phyloP scores from a whole-genome alignment of 1,139 yeast species.

The Hemisphaericaspora subhashii region DNA sequence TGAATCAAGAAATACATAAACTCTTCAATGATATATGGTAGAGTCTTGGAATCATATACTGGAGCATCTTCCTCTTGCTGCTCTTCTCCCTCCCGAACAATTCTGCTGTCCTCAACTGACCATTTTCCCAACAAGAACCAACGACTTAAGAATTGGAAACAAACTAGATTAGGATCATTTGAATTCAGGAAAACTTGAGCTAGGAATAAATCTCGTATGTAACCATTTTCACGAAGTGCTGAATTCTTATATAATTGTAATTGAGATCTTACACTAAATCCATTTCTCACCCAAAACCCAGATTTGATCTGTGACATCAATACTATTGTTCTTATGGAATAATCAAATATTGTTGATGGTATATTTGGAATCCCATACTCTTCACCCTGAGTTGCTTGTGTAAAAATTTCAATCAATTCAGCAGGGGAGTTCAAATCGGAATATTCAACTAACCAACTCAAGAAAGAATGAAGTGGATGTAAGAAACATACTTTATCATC shows the following conservation, averaged over 20 bases:
- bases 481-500: slow-evolving; percentile 63
- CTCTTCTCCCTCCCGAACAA: slow-evolving; percentile 1
- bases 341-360: slow-evolving; percentile 54
- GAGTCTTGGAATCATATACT: slow-evolving; percentile 44
- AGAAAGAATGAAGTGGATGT: slow-evolving; percentile 77
- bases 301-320: slow-evolving; percentile 56
- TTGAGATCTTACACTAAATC: slow-evolving; percentile 72
- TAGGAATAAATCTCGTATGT: slow-evolving; percentile 70
- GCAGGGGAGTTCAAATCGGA: slow-evolving; percentile 31
- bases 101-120: no score
- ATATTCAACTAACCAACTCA: slow-evolving; percentile 69
- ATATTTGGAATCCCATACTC: slow-evolving; percentile 10
- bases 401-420: slow-evolving; percentile 20
- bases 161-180: slow-evolving; percentile 56
- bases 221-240: slow-evolving; percentile 84
- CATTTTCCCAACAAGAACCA: slow-evolving; percentile 68
- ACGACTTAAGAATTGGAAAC: slow-evolving; percentile 61
- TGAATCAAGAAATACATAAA: slow-evolving; percentile 70
- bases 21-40: slow-evolving; percentile 73
- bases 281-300: slow-evolving; percentile 62
- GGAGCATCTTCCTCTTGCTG: neutral
- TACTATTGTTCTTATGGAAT: slow-evolving; percentile 71
- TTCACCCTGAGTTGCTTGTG: slow-evolving; percentile 9
- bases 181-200: slow-evolving; percentile 65
- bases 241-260: slow-evolving; percentile 76